These are phyloP conservation scores for Geosmithia morbida DNA, from an alignment of 2,329 filamentous ascomycete genomes.

Conservation along the genomic window DNA sequence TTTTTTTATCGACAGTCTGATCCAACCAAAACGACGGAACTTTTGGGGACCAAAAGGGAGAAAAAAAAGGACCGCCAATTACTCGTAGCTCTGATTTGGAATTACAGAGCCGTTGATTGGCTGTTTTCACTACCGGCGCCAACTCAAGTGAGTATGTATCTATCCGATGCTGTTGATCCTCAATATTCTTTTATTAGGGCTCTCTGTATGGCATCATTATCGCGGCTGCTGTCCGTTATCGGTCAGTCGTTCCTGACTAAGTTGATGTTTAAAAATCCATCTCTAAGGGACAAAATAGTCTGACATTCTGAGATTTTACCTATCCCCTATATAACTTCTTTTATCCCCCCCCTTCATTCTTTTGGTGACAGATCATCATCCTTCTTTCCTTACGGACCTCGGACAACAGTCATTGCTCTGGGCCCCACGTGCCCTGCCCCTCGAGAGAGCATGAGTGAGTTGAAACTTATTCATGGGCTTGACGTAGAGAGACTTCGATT, in stretches of 20 bases:
- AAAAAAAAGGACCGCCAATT: not conserved
- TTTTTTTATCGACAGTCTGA: not conserved
- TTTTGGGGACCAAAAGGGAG: not conserved
- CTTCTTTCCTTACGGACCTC: not conserved
- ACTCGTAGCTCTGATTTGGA: not conserved
- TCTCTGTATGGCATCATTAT: not conserved
- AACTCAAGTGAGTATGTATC: not conserved
- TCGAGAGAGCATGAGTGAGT: not conserved
- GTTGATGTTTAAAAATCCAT: not conserved
- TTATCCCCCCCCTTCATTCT: not conserved
- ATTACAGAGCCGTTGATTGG: slow-evolving; percentile 1
- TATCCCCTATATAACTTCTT: not conserved
- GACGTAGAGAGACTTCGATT: not conserved
- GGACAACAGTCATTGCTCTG: not conserved
- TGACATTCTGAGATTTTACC: not conserved
- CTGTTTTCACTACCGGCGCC: not conserved
- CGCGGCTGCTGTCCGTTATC: not conserved
- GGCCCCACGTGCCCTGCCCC: not conserved
- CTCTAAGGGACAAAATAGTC: not conserved
- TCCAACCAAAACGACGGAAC: not conserved
- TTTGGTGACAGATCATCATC: not conserved
- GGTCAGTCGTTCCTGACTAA: not conserved
- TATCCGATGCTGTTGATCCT: not conserved
- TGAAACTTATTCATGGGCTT: not conserved
- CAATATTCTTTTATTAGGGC: not conserved